phyloP scores from a whole-genome alignment of 1,139 yeast species.

The Candida frijolesensis region DNA sequence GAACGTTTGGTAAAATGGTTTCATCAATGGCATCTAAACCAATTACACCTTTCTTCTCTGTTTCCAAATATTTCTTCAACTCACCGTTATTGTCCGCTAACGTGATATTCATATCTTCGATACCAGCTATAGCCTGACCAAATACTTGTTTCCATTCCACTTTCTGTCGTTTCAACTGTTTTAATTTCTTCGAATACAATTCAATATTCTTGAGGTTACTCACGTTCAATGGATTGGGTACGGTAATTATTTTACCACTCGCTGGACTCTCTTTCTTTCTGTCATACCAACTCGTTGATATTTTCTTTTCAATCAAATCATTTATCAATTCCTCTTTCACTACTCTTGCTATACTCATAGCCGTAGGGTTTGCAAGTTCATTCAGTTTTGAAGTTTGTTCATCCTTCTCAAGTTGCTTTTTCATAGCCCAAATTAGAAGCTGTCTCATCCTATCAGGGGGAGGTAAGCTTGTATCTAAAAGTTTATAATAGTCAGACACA shows the following conservation, averaged over 20 bases:
- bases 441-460: conserved; percentile 78
- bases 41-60: conserved; percentile 9
- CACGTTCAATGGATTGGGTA: conserved; percentile 62
- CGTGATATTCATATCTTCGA: conserved; percentile 19
- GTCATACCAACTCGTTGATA: conserved; percentile 71
- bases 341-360: conserved; percentile 57
- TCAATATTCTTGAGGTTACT: conserved; percentile 50
- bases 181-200: conserved; percentile 47
- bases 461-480: conserved; percentile 61
- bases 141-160: conserved; percentile 48
- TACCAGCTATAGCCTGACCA: conserved; percentile 22
- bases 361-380: conserved; percentile 40
- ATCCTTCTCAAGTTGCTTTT: conserved; percentile 43
- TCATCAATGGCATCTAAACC: conserved; percentile 13
- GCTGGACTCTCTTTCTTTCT: conserved; percentile 24
- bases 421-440: conserved; percentile 68
- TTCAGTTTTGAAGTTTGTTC: conserved; percentile 28
- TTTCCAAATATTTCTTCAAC: conserved; percentile 17
- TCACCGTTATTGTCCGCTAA: conserved; percentile 10
- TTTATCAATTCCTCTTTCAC: conserved; percentile 65
- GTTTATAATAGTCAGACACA: conserved; percentile 59
- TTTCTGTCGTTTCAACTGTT: conserved; percentile 47
- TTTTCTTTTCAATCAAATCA: conserved; percentile 59
- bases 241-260: conserved; percentile 25
- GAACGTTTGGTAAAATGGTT: conserved; percentile 13